Base-by-base conservation (phyloP, 83 land plant genomes). In the Diphasiastrum complanatum region DNA sequence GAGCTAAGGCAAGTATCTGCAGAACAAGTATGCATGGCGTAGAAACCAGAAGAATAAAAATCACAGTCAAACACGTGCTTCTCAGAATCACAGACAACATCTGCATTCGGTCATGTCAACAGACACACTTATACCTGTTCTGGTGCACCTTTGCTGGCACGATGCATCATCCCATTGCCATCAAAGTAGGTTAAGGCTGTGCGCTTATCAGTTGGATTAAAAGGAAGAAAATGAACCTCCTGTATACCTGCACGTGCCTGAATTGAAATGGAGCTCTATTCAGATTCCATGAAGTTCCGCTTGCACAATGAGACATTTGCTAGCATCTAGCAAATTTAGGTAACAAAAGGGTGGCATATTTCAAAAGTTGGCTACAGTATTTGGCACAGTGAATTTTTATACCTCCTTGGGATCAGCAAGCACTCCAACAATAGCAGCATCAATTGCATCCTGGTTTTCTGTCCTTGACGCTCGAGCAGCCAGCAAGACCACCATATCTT, bases 161-260 rank as follows among this genome's bases (percentile, higher is more conserved):
- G 68, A 28, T 82, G 83, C 95, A 86, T 82, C 32, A 71, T 75
- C 29, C 84, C 95, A 41, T 74, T 36, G 4, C 33, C 36, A 49
- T 84, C 89, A 71, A 85, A 69, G 51, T 82, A 89, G 20, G 95
- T 89, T 37, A 89, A 63, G n/a, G 90, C 95, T 34, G 95, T 89
- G 47, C 95, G 66, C 77, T 89, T 89, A 63, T 89, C 95, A 33
- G 75, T 79, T n/a, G 91, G 91, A 60, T 89, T 89, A 67, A 88
- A 88, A 2, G 95, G 95, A 20, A 88, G 45, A 60, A 88, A 88
- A 33, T 88, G 90, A 18, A 85, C 58, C 72, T 89, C 91, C 18
- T 60, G 64, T 5, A 85, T 74, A 2, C 78, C 80, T 63, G 87
- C 89, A 72, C 95, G 60, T 22, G 95, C 95, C 95, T 87, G 76